phyloP scores from a whole-genome alignment of 2,329 filamentous ascomycete genomes.

The Cladophialophora exuberans region DNA sequence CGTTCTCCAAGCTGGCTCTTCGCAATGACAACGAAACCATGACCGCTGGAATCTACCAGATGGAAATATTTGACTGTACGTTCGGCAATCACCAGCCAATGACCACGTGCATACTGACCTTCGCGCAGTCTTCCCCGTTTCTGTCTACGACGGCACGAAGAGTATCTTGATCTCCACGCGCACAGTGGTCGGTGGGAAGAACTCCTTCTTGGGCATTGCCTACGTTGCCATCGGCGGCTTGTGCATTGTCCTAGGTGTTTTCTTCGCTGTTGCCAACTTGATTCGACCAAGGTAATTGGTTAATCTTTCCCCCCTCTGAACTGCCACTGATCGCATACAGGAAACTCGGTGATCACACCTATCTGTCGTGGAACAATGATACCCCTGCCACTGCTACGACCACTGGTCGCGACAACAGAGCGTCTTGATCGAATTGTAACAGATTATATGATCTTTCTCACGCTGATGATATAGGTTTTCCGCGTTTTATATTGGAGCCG shows the following conservation, averaged over 20 bases:
- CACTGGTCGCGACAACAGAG: slow-evolving; percentile 59
- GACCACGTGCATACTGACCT: slow-evolving; percentile 15
- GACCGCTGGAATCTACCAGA: slow-evolving; percentile 70
- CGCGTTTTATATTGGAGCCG: slow-evolving; percentile 12
- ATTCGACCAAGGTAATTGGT: slow-evolving; percentile 87
- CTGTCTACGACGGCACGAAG: slow-evolving; percentile 52
- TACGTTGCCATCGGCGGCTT: slow-evolving; percentile 93
- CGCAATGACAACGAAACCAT: slow-evolving; percentile 75
- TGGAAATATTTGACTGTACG: slow-evolving; percentile 80
- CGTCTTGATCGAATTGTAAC: slow-evolving; percentile 17
- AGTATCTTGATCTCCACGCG: slow-evolving; percentile 71
- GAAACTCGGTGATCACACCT: slow-evolving; percentile 97
- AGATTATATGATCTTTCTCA: slow-evolving; percentile 25
- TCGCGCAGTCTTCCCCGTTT: slow-evolving; percentile 74
- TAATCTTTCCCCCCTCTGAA: slow-evolving; percentile 35
- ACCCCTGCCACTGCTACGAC: slow-evolving; percentile 56
- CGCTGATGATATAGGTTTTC: slow-evolving; percentile 18
- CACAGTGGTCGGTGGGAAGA: slow-evolving; percentile 89
- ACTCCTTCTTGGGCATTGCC: slow-evolving; percentile 93
- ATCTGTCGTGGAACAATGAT: slow-evolving; percentile 91
- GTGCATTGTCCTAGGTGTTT: slow-evolving; percentile 81
- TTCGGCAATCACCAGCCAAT: slow-evolving; percentile 5
- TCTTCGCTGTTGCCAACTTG: slow-evolving; percentile 90
- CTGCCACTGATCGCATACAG: slow-evolving; percentile 49
- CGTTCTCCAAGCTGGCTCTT: slow-evolving; percentile 90